Conservation (phyloP, 148 eudicot genomes). For the Drosera capensis region DNA sequence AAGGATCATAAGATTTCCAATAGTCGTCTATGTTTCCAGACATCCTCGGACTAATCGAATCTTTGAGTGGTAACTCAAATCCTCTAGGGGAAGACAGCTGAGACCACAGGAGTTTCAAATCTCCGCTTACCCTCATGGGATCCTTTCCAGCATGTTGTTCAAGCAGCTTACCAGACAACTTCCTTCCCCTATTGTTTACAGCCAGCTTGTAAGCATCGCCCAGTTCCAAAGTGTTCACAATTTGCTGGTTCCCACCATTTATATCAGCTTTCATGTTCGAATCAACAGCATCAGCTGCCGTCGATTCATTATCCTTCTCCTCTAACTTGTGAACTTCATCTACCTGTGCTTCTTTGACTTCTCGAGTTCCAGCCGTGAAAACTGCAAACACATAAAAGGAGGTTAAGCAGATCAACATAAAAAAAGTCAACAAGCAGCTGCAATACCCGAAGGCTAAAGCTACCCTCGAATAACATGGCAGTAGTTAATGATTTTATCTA, state of each 20-base stretch:
- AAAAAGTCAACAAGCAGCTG: slow-evolving; percentile 1
- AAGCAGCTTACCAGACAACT: slow-evolving; percentile 49
- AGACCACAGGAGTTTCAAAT: slow-evolving; percentile 59
- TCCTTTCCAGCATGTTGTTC: slow-evolving; percentile 54
- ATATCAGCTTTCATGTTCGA: slow-evolving; percentile 17
- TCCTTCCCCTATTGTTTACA: slow-evolving; percentile 47
- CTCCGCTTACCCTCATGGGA: slow-evolving; percentile 43
- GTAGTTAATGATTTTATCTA: not conserved
- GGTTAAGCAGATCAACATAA: slow-evolving; percentile 3
- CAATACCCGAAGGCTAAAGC: not conserved
- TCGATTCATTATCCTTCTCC: slow-evolving; percentile 14
- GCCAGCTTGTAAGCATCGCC: slow-evolving; percentile 91
- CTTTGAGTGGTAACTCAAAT: slow-evolving; percentile 28
- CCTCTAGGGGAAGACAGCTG: slow-evolving; percentile 56
- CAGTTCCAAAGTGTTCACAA: slow-evolving; percentile 42
- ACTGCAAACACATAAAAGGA: not conserved
- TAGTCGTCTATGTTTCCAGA: slow-evolving; percentile 47
- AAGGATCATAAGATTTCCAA: slow-evolving; percentile 27
- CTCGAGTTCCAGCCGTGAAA: not conserved
- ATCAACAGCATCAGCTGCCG: slow-evolving; percentile 10
- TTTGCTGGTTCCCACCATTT: slow-evolving; percentile 21
- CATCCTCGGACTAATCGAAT: slow-evolving; percentile 40
- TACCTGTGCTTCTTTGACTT: slow-evolving; percentile 6
- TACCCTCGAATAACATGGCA: not conserved
- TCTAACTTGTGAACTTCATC: slow-evolving; percentile 9